A percentile compares a stretch with the other conserved stretches of the same genome.
These are phyloP conservation scores for Arthonia radiata DNA, from an alignment of 495 filamentous ascomycete genomes.

Conservation along the genomic window DNA sequence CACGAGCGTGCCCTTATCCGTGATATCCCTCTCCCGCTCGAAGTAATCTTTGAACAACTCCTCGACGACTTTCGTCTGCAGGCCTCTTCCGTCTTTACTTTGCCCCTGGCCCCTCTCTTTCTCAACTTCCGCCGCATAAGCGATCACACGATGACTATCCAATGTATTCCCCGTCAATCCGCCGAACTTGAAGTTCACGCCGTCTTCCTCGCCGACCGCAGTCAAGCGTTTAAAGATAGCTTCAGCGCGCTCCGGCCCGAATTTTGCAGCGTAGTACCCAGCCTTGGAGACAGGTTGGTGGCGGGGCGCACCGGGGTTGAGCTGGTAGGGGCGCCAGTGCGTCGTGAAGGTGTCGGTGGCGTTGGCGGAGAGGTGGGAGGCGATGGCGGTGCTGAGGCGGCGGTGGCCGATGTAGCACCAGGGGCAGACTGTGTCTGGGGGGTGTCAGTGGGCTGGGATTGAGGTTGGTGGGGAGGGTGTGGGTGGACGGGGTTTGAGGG, in stretches of 20 bases:
- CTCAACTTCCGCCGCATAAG: too few relatives aligned
- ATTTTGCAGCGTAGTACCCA: slow-evolving; percentile 25
- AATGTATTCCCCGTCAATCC: slow-evolving; percentile 57
- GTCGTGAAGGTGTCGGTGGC: slow-evolving; percentile 41
- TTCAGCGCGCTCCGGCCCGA: slow-evolving; percentile 30
- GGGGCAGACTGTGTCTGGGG: slow-evolving; percentile 65
- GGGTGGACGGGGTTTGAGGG: slow-evolving; percentile 65
- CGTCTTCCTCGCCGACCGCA: slow-evolving; percentile 30
- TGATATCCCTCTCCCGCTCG: slow-evolving; percentile 57
- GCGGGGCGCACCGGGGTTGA: slow-evolving; percentile 42
- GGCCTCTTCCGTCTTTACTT: too few relatives aligned
- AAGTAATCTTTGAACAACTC: slow-evolving; percentile 51
- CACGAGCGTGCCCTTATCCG: slow-evolving; percentile 29
- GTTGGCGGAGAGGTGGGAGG: slow-evolving; percentile 30
- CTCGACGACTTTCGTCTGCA: slow-evolving; percentile 39
- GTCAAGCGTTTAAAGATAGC: slow-evolving; percentile 33
- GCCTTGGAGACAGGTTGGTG: slow-evolving; percentile 30
- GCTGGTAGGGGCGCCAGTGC: slow-evolving; percentile 56
- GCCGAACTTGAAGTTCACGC: slow-evolving; percentile 47
- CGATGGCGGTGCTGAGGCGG: slow-evolving; percentile 44
- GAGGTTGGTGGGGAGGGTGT: too few relatives aligned
- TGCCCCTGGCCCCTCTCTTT: slow-evolving; percentile 28
- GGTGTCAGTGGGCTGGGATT: too few relatives aligned
- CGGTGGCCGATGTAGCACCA: slow-evolving; percentile 66
- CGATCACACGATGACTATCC: slow-evolving; percentile 50